Evolutionary conservation across 139 green algal genomes (phyloP), one percentile per base, ranked within the genome.

Genomic region (Coelastrella sp.): DNA sequence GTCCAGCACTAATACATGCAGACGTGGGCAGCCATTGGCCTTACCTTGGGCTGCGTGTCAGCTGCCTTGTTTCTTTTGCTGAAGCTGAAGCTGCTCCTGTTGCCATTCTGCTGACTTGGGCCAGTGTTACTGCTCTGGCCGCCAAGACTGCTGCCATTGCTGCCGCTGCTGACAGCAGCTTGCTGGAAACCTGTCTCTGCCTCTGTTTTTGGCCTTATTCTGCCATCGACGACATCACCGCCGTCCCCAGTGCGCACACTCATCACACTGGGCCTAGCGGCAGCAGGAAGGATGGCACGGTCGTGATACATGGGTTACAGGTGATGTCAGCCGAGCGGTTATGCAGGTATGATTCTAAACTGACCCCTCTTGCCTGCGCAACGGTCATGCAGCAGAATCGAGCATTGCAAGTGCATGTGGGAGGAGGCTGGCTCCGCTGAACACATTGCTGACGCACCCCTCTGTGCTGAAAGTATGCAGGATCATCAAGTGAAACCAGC

Each of bases 21-120:
- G 58, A 22, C 8, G 80, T 59, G 6, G 56, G 57, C 6, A 19
- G 5, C n/a, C n/a, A n/a, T 17, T 77, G 61, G 5, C 22, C 20
- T 61, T 16, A 23, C 81, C 22, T 86, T 71, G 8, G 61, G 8
- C 61, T 47, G 32, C 64, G 16, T 71, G 64, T 71, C 68, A 4
- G 68, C 16, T 6, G 54, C 54, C 68, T 80, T 65, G 78, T 65
- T 22, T 1, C 47, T 84, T 7, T 14, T 66, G 20, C 19, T 71
- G 68, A 80, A 88, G 47, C 47, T 80, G 83, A 80, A 88, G 57
- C 66, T 57, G 85, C 85, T 89, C 11, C 84, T 60, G 73, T 65
- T 23, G 32, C 17, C 5, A 11, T 85, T 58, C 65, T 78, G 23
- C 4, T 64, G 58, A 20, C 8, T 13, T 20, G 11, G 65, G 32